Base-by-base conservation (phyloP, 2,329 filamentous ascomycete genomes). In the Xylariaceae sp. region DNA sequence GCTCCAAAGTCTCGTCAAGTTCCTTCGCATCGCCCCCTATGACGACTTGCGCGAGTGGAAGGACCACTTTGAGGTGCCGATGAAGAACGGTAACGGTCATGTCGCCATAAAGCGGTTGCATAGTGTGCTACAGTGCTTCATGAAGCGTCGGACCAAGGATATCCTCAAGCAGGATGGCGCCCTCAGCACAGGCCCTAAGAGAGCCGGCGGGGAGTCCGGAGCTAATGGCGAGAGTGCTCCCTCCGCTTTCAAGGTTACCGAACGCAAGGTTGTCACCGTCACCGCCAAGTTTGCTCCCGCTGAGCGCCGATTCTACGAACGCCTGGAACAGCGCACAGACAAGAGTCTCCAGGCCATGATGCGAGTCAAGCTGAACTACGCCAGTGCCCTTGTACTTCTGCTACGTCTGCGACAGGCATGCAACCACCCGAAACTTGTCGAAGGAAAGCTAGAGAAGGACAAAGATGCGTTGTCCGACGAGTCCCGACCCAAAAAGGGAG, bases 141-240 rank as follows among this genome's bases (percentile, higher is more conserved):
- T 99, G 94, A 96, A 97, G 78, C 87, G 94, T n/a, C 86, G 94
- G 48, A 97, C 92, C 7, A 99, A 99, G 75, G 92, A 96, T 18
- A 90, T 99, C n/a, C 77, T 99, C 62, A 96, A 94, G 75, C 82
- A 91, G 67, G 90, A 90, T 9, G 90, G 90, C 9, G 90, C 90
- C 0, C 77, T 95, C 15, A 89, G 89, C 61, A 87, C 89, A 30
- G 89, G 89, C 44, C 86, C 88, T 55, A 89, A 90, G 71, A 78
- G 76, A 30, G 74, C 71, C 2, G 70, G 80, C 3, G 84, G 82
- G 11, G 77, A 72, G 63, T 67, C 72, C 56, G 85, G 23, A 30
- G 23, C 23, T 30, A 30, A 82, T 11, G 77, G 72, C 64, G 68
- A 72, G 57, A 74, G 76, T 57, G 71, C 73, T 4, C 81, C 80